Base-by-base conservation (phyloP, 78 protist genomes). In the Anaeramoeba ignava region DNA sequence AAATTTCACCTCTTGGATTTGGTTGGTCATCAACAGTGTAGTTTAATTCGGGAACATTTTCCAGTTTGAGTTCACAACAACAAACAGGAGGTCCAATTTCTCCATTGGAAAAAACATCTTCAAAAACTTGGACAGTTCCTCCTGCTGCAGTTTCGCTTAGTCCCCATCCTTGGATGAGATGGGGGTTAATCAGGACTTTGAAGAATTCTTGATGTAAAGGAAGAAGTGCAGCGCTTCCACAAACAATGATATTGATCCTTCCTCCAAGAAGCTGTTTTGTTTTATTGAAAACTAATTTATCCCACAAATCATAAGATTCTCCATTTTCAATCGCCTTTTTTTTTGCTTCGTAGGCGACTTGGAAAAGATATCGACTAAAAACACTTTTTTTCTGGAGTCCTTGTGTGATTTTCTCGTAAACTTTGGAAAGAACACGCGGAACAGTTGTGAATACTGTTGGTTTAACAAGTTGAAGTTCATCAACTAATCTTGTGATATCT, bases 1-100 rank as follows among this genome's bases (percentile, higher is more conserved):
- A 89, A 33, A 97, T 67, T 85, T 96, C 98, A 67, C 98, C 98
- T n/a, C n/a, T n/a, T n/a, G n/a, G n/a, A n/a, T n/a, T n/a, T n/a
- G n/a, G n/a, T n/a, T 38, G 41, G 17, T 54, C 73, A 27, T 54
- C 73, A 27, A 27, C 17, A 27, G 73, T 17, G 17, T 54, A 54
- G 17, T 54, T 54, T 17, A 54, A 27, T 54, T 54, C 73, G 17
- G 73, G 73, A 27, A 54, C 73, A 54, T 54, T 17, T 27, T 27
- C 73, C 8, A 54, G 73, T 54, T 54, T 54, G 17, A 54, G 8
- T 54, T 54, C 73, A 54, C 8, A 8, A 54, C 73, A 54, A 54
- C 36, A 17, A 8, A 27, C 17, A 27, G 73, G 73, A 27, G 73
- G 36, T 17, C 73, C 73, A n/a, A n/a, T n/a, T n/a, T n/a, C n/a